Evolutionary conservation across 1,139 yeast species (phyloP), one percentile per base, ranked within the genome.

Genomic region (Protomyces inundatus): DNA sequence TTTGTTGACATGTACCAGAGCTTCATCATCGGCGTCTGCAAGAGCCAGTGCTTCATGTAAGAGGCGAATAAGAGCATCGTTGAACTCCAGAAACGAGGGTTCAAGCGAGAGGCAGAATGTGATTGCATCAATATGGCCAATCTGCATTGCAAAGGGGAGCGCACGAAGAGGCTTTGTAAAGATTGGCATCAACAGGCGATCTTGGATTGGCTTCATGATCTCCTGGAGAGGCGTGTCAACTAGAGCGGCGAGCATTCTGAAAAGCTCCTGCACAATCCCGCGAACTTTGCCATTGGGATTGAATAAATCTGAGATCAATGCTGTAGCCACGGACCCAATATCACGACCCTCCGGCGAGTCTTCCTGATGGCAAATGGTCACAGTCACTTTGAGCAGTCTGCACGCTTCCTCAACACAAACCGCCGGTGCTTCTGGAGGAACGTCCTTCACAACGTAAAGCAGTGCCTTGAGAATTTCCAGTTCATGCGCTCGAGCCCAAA

Each of bases 1-100:
- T 59, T 95, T 82, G 71, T 88, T 95, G 0, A 90, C 89, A 70
- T 90, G 88, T 0, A 96, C 90, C 67, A 95, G 79, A 0, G 97
- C 89, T 71, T 90, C 97, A 74, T 95, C 99, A 67, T 95, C 98
- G 0, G 98, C 98, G 76, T 93, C 98, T 3, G 95, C 97, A 60
- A 95, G 78, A 0, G 97, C 97, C 67, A 93, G 79, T 0, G 97
- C 97, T 73, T 95, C 99, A 67, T 88, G 83, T 39, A 95, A 77
- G 66, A 95, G 78, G 66, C 98, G 79, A 67, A 87, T 87, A 67
- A 95, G 77, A 71, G 93, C 98, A 64, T 91, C 98, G 69, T 88
- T 89, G 73, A 90, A 91, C 7, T 87, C 86, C 69, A 93, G 77
- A 70, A 93, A 90, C 0, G 96, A 83, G 67, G 88, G 84, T 6